Percentiles rank a stretch among this genome's conserved stretches.
These are phyloP conservation scores for Isochrysis galbana DNA, from an alignment of 78 protist genomes.

Conservation along the genomic window DNA sequence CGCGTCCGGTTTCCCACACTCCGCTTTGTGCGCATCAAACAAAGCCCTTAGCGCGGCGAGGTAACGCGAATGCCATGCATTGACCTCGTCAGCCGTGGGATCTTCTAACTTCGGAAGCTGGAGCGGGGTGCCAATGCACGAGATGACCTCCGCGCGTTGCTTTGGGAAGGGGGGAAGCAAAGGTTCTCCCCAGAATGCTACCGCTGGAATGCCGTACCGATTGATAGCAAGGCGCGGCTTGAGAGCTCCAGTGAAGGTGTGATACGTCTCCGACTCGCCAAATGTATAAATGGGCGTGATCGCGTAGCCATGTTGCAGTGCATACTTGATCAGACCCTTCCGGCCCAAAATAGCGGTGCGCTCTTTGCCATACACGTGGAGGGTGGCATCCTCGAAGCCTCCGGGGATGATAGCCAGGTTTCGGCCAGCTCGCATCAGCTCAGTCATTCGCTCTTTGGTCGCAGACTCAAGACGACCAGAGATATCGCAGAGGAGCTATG, in stretches of 20 bases:
- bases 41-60: neutral
- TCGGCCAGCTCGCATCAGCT: neutral
- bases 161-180: neutral
- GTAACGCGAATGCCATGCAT: neutral
- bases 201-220: neutral
- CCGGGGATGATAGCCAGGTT: neutral
- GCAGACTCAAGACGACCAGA: neutral
- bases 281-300: neutral
- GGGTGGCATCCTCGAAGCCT: neutral
- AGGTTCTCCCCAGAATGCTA: neutral
- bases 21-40: neutral
- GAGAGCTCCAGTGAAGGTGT: neutral
- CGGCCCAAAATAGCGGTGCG: neutral
- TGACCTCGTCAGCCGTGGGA: neutral
- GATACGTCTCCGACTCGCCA: neutral
- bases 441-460: neutral
- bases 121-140: neutral
- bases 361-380: neutral
- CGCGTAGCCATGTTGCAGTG: neutral
- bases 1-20: neutral
- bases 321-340: conserved; percentile 6
- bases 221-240: neutral
- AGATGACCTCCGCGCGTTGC: neutral
- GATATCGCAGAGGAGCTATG: neutral
- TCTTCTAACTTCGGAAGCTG: neutral